Conservation (phyloP, 2,329 filamentous ascomycete genomes). For the Thielaviopsis musarum region DNA sequence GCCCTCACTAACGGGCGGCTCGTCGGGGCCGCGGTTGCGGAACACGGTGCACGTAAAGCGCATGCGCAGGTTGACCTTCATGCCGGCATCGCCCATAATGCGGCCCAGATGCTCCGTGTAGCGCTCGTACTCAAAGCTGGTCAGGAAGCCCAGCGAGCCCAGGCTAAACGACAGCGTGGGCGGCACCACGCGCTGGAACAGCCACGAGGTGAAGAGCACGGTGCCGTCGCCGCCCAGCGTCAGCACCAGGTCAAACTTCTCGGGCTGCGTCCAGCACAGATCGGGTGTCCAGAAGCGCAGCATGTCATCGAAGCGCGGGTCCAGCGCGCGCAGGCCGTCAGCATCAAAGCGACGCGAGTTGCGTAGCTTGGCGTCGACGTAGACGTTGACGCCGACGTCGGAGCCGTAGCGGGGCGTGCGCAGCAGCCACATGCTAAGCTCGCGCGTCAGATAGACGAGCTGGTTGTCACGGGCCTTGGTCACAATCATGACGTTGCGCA, state of each 20-base stretch:
- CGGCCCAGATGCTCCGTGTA: conserved; percentile 77
- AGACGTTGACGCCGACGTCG: conserved; percentile 85
- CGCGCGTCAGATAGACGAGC: conserved; percentile 73
- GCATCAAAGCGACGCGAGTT: conserved; percentile 79
- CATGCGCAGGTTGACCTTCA: conserved; percentile 97
- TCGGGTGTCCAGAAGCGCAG: conserved; percentile 94
- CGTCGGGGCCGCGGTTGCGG: conserved; percentile 43
- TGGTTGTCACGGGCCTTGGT: conserved; percentile 95
- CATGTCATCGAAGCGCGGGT: conserved; percentile 65
- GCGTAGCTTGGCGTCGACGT: conserved; percentile 89
- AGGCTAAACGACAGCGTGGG: conserved; percentile 73
- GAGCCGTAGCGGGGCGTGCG: conserved; percentile 77
- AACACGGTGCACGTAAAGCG: conserved; percentile 97
- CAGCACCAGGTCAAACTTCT: conserved; percentile 87
- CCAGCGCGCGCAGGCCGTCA: conserved; percentile 50
- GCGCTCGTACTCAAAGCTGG: conserved; percentile 70
- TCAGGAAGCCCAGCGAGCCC: conserved; percentile 75
- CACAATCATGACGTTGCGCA: conserved; percentile 93
- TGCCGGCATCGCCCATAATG: conserved; percentile 85
- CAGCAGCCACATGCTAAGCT: conserved; percentile 77
- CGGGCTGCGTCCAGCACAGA: conserved; percentile 81
- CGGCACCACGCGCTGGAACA: conserved; percentile 80
- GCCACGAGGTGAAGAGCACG: conserved; percentile 75
- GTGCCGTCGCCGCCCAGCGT: conserved; percentile 79
- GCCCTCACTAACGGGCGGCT: conserved; percentile 51